Evolutionary conservation across 1,284 basidiomycete species (phyloP).

Genomic region (Ustilago lituana): DNA sequence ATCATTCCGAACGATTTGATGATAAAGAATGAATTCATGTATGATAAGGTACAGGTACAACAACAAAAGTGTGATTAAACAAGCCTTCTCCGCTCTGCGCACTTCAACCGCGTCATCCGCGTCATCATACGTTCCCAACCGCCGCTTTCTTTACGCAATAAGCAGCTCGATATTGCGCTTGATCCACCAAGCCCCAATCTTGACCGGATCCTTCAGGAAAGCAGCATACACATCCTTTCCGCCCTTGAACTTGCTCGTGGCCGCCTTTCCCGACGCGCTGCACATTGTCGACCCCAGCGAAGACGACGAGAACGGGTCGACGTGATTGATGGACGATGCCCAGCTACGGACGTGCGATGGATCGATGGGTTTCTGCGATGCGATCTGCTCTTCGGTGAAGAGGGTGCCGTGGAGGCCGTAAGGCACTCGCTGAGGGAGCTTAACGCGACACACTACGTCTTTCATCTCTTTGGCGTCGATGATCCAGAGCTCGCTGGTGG

Average conservation of each 20-base stretch:
- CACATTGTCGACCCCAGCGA: conserved; percentile 11
- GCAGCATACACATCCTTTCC: conserved; percentile 29
- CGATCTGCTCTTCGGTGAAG: conserved; percentile 62
- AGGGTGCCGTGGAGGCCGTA: conserved; percentile 68
- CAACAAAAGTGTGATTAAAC: neutral
- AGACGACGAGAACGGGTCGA: conserved; percentile 33
- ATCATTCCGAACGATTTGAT: too few species aligned
- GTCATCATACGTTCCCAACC: too few species aligned
- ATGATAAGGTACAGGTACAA: conserved; percentile 3
- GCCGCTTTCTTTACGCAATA: too few species aligned
- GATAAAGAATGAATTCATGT: neutral
- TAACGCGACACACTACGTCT: conserved; percentile 68
- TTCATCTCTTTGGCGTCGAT: conserved; percentile 69
- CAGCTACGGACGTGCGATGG: conserved; percentile 33
- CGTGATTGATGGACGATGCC: conserved; percentile 34
- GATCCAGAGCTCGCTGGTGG: conserved; percentile 69
- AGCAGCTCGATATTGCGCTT: conserved; percentile 42
- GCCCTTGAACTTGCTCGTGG: conserved; percentile 16
- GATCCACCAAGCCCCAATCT: conserved; percentile 44
- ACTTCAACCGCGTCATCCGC: too few species aligned
- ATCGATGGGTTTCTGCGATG: conserved; percentile 48
- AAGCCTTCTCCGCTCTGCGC: neutral
- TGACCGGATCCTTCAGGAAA: conserved; percentile 35
- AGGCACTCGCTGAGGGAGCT: conserved; percentile 69
- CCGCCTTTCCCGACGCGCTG: conserved; percentile 22